A percentile compares a stretch with the other conserved stretches of the same genome.
phyloP scores from a whole-genome alignment of 352 stramenopile genomes.

The Phytophthora kernoviae region DNA sequence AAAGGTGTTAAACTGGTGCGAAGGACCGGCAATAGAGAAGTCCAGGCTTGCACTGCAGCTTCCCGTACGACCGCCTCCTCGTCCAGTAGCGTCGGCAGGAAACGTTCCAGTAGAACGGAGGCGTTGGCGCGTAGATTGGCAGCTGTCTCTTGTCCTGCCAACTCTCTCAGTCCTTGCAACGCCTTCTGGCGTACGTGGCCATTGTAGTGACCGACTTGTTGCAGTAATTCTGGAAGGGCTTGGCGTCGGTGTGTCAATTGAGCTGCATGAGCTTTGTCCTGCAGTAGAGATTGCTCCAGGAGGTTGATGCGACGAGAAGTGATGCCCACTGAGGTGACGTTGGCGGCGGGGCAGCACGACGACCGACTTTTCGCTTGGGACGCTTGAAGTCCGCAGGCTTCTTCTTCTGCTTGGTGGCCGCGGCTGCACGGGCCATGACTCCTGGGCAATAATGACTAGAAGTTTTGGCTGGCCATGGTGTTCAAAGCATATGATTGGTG shows the following conservation, averaged over 20 bases:
- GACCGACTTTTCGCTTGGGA: conserved; percentile 86
- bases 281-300: conserved; percentile 77
- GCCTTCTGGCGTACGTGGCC: conserved; percentile 76
- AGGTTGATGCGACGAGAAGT: conserved; percentile 82
- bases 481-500: conserved; percentile 6
- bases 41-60: conserved; percentile 70
- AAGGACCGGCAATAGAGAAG: conserved; percentile 64
- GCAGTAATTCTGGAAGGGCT: conserved; percentile 70
- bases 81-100: conserved; percentile 75
- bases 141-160: conserved; percentile 48
- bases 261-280: conserved; percentile 67
- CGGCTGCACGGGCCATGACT: conserved; percentile 52
- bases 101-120: conserved; percentile 73
- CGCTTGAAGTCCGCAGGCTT: conserved; percentile 89
- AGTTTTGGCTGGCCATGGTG: neutral
- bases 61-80: conserved; percentile 83
- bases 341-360: conserved; percentile 65
- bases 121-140: conserved; percentile 77
- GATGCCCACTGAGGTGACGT: conserved; percentile 80
- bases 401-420: conserved; percentile 73
- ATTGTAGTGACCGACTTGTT: conserved; percentile 81
- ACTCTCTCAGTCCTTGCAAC: conserved; percentile 66
- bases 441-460: neutral
- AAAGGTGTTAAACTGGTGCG: conserved; percentile 61
- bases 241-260: conserved; percentile 68